Base-by-base conservation (phyloP, 2,329 filamentous ascomycete species). In the Ophidiomyces ophidiicola region DNA sequence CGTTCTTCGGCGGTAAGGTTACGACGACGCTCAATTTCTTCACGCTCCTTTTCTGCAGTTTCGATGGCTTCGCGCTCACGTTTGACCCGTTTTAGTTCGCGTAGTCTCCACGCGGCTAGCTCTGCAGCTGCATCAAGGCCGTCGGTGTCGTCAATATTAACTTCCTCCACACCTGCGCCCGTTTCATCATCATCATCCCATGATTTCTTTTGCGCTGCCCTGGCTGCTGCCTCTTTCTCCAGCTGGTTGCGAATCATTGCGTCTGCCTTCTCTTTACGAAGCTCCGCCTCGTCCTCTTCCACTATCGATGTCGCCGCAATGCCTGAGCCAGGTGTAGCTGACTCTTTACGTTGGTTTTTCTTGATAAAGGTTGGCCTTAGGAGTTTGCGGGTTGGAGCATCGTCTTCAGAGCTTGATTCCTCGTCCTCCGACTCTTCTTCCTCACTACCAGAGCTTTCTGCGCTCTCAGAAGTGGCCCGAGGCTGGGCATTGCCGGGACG, bases 51-150 rank as follows among this genome's bases (percentile, higher is more conserved):
- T 65, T 98, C 90, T 23, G 77, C 76, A 47, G 72, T 74, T 57
- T 94, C 85, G 51, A 98, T 87, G 1, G 77, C 77, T 50, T 86
- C 78, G 18, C 90, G 78, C 51, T 90, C 82, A 36, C 90, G 77
- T 63, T 88, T 87, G 48, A 96, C 76, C 6, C 90, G 80, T 59
- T 80, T 80, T 29, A 98, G 70, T 63, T 98, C 90, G 34, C 90
- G 79, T 35, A 98, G 70, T 56, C 88, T 90, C 88, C 90, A 98
- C 0, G 87, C 86, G 5, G 86, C 86, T 46, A 80, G 75, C 60
- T 98, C 90, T 5, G 84, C 86, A 46, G 82, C 86, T 0, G 84
- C 82, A 57, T 96, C 86, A 2, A 87, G 53, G 24, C 77, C 84
- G 57, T 98, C 90, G 2, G 80, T 83, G 52, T 94, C 90, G 59